Base-by-base conservation (phyloP, 768 basidiomycete species). In the Suillus plorans region DNA sequence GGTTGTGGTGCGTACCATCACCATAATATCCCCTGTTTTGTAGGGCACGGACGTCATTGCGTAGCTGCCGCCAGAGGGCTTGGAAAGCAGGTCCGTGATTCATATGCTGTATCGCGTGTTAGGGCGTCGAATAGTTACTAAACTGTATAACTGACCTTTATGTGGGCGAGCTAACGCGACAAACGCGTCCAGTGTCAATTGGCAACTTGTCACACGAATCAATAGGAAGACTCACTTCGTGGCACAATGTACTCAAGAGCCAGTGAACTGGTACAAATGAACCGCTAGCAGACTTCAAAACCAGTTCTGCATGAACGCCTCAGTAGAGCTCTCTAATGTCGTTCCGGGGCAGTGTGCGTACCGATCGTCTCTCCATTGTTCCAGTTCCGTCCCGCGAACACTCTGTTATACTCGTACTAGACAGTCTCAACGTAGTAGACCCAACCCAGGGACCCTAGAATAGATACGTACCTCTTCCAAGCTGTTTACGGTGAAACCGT, bases 321-420 rank as follows among this genome's bases (percentile, higher is more conserved):
- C 37, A 31, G 37, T 13, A 37, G 37, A 39, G 42, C 20, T 28
- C 31, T 42, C 36, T 25, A 31, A 57, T 39, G 50, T 45, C n/a
- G 44, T 22, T 9, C 31, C 55, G 16, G 25, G 3, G n/a, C 45
- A 36, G 57, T 25, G 12, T 52, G 58, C 75, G 68, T 66, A 90
- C 91, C 92, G 64, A 95, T 78, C 12, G 86, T 88, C 76, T 95
- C 92, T 4, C 93, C 93, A 63, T 80, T 81, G 68, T 92, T 91
- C 92, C 92, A 95, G 72, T 94, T 94, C 57, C 92, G 82, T 2
- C 92, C 93, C 5, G 87, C 85, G 74, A 94, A 94, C 7, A 94
- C 90, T 16, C 68, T 70, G 71, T 94, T 94, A 70, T 85, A 83
- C 71, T 92, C 89, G 68, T 94, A 94, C 91, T 94, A 20, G 6